Evolutionary conservation across 2,329 filamentous ascomycete genomes (phyloP), one percentile per base, ranked within the genome.

Genomic region (Capronia epimyces): DNA sequence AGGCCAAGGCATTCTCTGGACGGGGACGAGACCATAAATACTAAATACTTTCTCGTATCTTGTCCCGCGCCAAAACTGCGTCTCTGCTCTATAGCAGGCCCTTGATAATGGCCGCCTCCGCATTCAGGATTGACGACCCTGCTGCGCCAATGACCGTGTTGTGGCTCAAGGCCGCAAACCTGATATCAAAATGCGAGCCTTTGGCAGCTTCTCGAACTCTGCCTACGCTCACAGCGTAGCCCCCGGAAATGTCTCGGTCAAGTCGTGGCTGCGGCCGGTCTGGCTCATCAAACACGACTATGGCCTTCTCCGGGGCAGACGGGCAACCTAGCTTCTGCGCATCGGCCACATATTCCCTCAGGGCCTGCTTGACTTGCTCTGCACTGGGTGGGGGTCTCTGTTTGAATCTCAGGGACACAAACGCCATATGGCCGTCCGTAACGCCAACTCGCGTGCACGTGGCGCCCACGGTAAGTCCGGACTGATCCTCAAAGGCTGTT

Each of bases 371-470:
- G 61, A 94, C 87, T 57, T 88, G 76, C 61, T 89, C 85, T 0
- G 83, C 84, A 21, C 75, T 81, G 2, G 91, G 91, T 3, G 83
- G 73, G 1, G 87, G 87, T 31, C 84, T 80, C 62, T 82, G 82
- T 66, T 81, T 80, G 70, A 97, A 97, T 49, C 81, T 78, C 56
- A 97, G 75, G 6, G 87, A 93, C 8, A 97, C 89, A 66, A 90
- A 96, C n/a, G 88, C 90, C 49, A 86, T 94, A 73, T 97, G 93
- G 39, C 93, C 93, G 66, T 97, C 91, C 51, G 95, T 80, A 15
- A 97, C 93, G n/a, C 89, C 81, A 2, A 97, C 93, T 56, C 93
- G 83, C 65, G 93, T 97, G 74, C 93, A 97, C 2, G 90, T 83
- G 9, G 89, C 91, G 3, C 84, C 89, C 49, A 97, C 83, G 59